phyloP scores from a whole-genome alignment of 164 flowering plant species.

The Vitis riparia region DNA sequence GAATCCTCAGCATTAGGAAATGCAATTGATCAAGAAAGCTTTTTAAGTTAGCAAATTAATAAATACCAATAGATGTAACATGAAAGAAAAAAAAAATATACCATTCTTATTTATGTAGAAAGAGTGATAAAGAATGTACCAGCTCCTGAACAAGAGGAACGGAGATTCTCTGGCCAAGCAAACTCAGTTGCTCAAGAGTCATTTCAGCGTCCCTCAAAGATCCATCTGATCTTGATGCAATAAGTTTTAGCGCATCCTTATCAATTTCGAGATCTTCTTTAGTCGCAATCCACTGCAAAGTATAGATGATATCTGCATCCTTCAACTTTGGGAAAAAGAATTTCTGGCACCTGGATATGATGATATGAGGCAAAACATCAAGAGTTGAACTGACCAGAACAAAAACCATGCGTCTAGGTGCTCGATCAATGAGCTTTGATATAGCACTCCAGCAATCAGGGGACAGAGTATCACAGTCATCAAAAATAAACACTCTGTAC shows the following conservation, averaged over 20 bases:
- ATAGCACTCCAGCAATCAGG: constrained; percentile 91
- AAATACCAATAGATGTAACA: neutral
- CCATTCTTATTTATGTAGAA: neutral
- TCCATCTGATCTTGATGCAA: constrained; percentile 95
- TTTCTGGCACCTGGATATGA: constrained; percentile 94
- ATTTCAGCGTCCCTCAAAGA: constrained; percentile 96
- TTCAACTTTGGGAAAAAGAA: constrained; percentile 96
- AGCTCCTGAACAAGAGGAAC: constrained; percentile 88
- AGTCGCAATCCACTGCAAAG: constrained; percentile 83
- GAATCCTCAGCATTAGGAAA: neutral
- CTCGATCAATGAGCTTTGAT: constrained; percentile 92
- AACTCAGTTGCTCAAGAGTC: constrained; percentile 98
- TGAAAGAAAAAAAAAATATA: neutral
- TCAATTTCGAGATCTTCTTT: constrained; percentile 87
- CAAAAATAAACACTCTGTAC: constrained; percentile 75
- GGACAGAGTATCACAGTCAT: constrained; percentile 88
- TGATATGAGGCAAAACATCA: constrained; percentile 85
- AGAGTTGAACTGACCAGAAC: constrained; percentile 81
- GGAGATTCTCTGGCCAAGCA: constrained; percentile 88
- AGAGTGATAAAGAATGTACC: constrained; percentile 46
- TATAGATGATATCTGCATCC: constrained; percentile 83
- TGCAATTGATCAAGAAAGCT: neutral
- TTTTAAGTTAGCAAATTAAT: neutral
- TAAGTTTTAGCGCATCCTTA: constrained; percentile 87
- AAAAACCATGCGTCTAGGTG: constrained; percentile 85